Conservation (phyloP, 2,329 filamentous ascomycete genomes). For the Hypoxylon sp. region DNA sequence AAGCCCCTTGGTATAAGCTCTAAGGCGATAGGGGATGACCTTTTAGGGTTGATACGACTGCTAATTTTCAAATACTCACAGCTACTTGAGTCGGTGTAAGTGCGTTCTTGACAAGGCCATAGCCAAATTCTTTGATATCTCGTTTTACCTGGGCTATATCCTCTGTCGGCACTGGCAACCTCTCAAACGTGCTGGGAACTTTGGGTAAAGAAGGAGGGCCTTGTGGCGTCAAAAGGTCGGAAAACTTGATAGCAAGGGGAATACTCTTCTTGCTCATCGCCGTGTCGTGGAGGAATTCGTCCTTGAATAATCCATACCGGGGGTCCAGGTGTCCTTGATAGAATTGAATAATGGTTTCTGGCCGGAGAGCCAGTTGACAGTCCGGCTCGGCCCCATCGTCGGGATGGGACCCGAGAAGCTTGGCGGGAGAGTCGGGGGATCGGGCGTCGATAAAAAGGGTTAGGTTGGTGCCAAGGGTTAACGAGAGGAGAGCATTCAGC, state of each 20-base stretch:
- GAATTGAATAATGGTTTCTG: slow-evolving; percentile 48
- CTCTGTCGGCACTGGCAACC: slow-evolving; percentile 55
- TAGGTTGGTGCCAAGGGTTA: slow-evolving; percentile 40
- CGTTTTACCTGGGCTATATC: slow-evolving; percentile 51
- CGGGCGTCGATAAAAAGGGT: slow-evolving; percentile 51
- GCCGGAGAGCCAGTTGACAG: slow-evolving; percentile 47
- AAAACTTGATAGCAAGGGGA: slow-evolving; percentile 49
- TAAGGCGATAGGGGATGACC: background rate
- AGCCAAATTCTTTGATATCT: slow-evolving; percentile 51
- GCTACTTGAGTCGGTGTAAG: slow-evolving; percentile 46
- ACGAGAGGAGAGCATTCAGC: slow-evolving; percentile 44
- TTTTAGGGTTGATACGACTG: background rate
- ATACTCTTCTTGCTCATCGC: slow-evolving; percentile 48
- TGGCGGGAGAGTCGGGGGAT: slow-evolving; percentile 32
- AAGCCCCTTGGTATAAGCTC: background rate
- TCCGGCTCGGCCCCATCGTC: slow-evolving; percentile 45
- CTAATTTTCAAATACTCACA: background rate
- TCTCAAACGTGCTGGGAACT: slow-evolving; percentile 56
- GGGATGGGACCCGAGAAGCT: slow-evolving; percentile 36
- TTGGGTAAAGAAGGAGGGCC: slow-evolving; percentile 40
- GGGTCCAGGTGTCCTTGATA: slow-evolving; percentile 50
- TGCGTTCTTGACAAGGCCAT: slow-evolving; percentile 51
- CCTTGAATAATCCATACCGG: slow-evolving; percentile 51
- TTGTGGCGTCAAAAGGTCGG: slow-evolving; percentile 47
- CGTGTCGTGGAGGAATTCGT: slow-evolving; percentile 48